Evolutionary conservation across 2,329 filamentous ascomycete species (phyloP).

Genomic region (Ascomycota sp.): DNA sequence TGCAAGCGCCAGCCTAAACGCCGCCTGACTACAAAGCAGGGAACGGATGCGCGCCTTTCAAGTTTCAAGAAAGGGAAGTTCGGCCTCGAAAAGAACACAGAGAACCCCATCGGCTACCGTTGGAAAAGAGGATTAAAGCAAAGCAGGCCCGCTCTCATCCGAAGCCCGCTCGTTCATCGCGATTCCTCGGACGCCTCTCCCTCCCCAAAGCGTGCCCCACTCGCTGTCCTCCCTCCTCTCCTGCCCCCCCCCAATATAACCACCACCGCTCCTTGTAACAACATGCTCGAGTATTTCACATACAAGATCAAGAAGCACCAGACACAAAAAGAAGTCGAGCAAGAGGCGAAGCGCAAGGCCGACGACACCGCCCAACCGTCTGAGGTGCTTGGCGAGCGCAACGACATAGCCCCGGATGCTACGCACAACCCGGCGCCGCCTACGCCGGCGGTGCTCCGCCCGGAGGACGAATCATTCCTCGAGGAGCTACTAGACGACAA

Average conservation of each 20-base stretch:
- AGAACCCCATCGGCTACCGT: not conserved
- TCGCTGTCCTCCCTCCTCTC: not conserved
- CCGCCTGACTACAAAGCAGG: not conserved
- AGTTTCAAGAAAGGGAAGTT: not conserved
- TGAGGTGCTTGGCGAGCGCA: not conserved
- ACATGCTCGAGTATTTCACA: slow-evolving; percentile 40
- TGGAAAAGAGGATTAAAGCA: too few species aligned
- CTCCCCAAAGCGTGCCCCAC: not conserved
- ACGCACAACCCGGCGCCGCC: not conserved
- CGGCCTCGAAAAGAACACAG: not conserved
- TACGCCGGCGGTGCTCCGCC: slow-evolving; percentile 25
- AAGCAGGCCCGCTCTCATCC: too few species aligned
- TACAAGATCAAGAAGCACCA: slow-evolving; percentile 39
- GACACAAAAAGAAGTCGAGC: slow-evolving; percentile 19
- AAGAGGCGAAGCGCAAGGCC: slow-evolving; percentile 3
- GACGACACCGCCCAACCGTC: slow-evolving; percentile 2
- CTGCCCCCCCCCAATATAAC: not conserved
- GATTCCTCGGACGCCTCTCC: too few species aligned
- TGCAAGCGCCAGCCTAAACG: not conserved
- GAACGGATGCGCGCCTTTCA: not conserved
- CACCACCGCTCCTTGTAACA: slow-evolving; percentile 3
- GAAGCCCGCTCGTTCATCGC: too few species aligned
- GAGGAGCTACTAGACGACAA: slow-evolving; percentile 25
- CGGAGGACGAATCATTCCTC: slow-evolving; percentile 36
- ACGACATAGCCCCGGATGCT: slow-evolving; percentile 1